phyloP scores from a whole-genome alignment of 495 filamentous ascomycete genomes.

The Penicillium tannophilum region DNA sequence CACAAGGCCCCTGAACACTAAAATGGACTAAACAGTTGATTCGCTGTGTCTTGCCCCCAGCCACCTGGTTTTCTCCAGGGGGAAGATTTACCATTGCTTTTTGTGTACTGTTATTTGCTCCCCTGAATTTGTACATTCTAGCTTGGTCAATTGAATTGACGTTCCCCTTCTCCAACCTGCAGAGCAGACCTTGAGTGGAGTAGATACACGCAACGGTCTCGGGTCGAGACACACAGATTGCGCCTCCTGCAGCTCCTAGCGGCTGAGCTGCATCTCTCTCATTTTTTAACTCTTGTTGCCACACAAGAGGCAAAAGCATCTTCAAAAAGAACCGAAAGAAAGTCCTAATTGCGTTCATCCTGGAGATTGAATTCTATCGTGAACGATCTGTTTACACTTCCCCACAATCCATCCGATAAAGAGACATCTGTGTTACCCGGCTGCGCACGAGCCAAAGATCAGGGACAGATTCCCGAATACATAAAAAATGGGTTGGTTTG shows the following conservation, averaged over 20 bases:
- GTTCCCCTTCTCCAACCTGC: constrained; percentile 13
- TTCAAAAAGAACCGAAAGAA: constrained; percentile 8
- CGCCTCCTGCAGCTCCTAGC: constrained; percentile 36
- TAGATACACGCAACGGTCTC: constrained; percentile 28
- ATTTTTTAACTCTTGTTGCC: constrained; percentile 15
- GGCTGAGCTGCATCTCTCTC: constrained; percentile 30
- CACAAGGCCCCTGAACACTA: too few species aligned
- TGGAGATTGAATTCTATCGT: background rate
- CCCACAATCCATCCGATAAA: background rate
- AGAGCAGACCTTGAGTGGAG: constrained; percentile 29
- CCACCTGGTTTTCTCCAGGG: constrained; percentile 14
- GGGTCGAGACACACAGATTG: constrained; percentile 31
- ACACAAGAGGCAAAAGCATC: constrained; percentile 6
- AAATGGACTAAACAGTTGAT: background rate
- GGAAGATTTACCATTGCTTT: constrained; percentile 1
- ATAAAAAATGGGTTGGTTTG: constrained; percentile 52
- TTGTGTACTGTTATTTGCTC: constrained; percentile 6
- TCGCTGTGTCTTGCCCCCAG: constrained; percentile 12
- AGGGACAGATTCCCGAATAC: constrained; percentile 6
- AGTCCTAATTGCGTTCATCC: background rate
- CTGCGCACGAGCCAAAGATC: constrained; percentile 13
- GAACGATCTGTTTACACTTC: background rate
- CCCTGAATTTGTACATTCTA: background rate
- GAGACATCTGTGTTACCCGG: background rate
- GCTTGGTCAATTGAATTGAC: constrained; percentile 5